These are phyloP conservation scores for Inga oerstediana DNA, from an alignment of 306 rosid genomes.

Conservation along the genomic window DNA sequence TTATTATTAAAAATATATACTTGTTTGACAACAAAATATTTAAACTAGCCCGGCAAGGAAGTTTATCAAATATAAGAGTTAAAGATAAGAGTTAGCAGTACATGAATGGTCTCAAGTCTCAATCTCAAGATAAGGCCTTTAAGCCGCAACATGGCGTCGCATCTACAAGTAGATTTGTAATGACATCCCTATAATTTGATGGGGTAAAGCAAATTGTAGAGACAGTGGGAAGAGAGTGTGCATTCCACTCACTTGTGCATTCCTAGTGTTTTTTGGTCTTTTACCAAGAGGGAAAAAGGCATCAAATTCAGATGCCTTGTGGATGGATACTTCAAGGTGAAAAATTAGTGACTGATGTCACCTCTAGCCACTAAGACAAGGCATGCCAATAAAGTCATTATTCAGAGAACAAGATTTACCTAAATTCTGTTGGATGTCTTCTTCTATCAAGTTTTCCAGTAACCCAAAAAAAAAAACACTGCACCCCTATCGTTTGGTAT, in stretches of 20 bases:
- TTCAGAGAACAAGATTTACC: background rate
- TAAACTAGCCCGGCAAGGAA: no score
- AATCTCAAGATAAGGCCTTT: background rate
- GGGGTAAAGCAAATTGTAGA: background rate
- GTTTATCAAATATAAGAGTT: no score
- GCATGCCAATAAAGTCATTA: slow-evolving; percentile 4
- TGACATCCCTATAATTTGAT: slow-evolving; percentile 15
- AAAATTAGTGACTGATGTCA: background rate
- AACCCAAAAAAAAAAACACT: background rate
- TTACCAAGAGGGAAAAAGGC: background rate
- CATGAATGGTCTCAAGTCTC: background rate
- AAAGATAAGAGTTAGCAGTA: background rate
- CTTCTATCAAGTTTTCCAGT: background rate
- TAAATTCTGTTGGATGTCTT: background rate
- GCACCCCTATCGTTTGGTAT: background rate
- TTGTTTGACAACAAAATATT: no score
- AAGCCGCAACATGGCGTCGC: background rate
- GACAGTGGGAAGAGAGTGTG: slow-evolving; percentile 41
- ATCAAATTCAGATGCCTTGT: background rate
- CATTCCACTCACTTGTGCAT: slow-evolving; percentile 47
- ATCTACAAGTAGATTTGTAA: background rate
- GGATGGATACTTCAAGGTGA: background rate
- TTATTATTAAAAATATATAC: background rate
- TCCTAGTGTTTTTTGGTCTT: background rate
- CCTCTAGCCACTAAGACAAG: background rate